These are phyloP conservation scores for Xerocomellus amylosporus DNA, from an alignment of 768 basidiomycete species.

Conservation along the genomic window DNA sequence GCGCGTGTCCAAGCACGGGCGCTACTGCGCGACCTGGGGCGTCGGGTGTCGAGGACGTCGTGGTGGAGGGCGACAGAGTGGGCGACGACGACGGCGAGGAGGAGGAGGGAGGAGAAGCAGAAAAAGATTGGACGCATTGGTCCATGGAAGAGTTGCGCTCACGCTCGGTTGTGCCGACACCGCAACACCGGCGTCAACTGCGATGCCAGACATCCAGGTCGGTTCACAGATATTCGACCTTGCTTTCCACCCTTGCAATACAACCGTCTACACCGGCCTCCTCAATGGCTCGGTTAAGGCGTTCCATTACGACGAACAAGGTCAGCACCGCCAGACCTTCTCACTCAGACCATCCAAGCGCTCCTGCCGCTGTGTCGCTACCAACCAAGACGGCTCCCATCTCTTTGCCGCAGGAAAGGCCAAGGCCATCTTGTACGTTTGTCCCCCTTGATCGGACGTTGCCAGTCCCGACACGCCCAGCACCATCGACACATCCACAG, in stretches of 20 bases:
- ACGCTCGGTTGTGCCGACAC: not conserved
- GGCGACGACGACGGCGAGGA: slow-evolving; percentile 32
- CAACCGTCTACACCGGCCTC: slow-evolving; percentile 73
- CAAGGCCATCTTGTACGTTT: slow-evolving; percentile 70
- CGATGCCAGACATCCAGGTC: slow-evolving; percentile 62
- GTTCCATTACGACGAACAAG: slow-evolving; percentile 73
- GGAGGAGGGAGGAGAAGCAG: slow-evolving; percentile 20
- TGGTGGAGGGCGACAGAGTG: slow-evolving; percentile 32
- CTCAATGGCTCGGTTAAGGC: slow-evolving; percentile 83
- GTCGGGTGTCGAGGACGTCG: slow-evolving; percentile 28
- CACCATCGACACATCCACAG: slow-evolving; percentile 64
- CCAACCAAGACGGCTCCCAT: slow-evolving; percentile 62
- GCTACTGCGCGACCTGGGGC: slow-evolving; percentile 17
- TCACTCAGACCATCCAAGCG: slow-evolving; percentile 73
- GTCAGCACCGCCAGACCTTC: slow-evolving; percentile 54
- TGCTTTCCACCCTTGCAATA: slow-evolving; percentile 73
- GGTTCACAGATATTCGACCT: slow-evolving; percentile 87
- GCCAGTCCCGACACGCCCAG: slow-evolving; percentile 36
- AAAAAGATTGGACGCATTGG: slow-evolving; percentile 36
- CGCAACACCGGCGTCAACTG: not conserved
- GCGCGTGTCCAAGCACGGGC: slow-evolving; percentile 18
- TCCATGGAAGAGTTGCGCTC: slow-evolving; percentile 23
- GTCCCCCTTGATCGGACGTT: not conserved
- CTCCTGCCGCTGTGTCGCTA: slow-evolving; percentile 73
- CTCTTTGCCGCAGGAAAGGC: slow-evolving; percentile 83